Evolutionary conservation across 2,329 filamentous ascomycete genomes (phyloP), one percentile per base, ranked within the genome.

Genomic region (Cadophora sp.): DNA sequence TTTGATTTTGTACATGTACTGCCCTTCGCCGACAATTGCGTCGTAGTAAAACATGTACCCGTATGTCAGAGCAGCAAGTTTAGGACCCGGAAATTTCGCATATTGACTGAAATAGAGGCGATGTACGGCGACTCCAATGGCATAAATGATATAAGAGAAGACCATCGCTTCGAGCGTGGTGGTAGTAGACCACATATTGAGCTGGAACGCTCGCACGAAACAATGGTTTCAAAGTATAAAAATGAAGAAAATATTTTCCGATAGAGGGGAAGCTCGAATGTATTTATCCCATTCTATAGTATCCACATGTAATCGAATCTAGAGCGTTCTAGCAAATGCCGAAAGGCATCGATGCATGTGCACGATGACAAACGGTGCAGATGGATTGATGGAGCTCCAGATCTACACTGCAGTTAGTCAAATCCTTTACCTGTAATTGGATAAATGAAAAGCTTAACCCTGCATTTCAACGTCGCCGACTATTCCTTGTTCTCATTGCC

Each of bases 1-100:
- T 59, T 78, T 74, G 48, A 84, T 81, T 68, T 82, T 79, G 71
- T 78, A 81, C 14, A 77, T 82, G 66, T 82, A 83, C 70, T 81
- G 77, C 2, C 81, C 82, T 4, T 79, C 77, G 7, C 55, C 61
- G 5, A 78, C 73, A 60, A 81, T 63, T 22, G 81, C 75, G 66
- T 83, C 81, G 67, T 82, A 83, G 73, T 81, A 84, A 27, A 69
- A 66, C 62, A 67, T 67, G 26, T 72, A 72, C 26, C 68, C 62
- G 46, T 70, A 66, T 1, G 66, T 71, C 7, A 71, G 69, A 5
- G 76, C 77, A 7, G 78, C 77, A 0, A 76, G 63, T 31, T 69
- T 75, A 2, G 78, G 78, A 9, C 78, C 78, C 19, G 73, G 76
- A 43, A 72, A 71, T 22, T 66, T 65, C 22, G 68, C 53, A 51